Conservation (phyloP, 495 filamentous ascomycete species). For the Cercophora sp. region DNA sequence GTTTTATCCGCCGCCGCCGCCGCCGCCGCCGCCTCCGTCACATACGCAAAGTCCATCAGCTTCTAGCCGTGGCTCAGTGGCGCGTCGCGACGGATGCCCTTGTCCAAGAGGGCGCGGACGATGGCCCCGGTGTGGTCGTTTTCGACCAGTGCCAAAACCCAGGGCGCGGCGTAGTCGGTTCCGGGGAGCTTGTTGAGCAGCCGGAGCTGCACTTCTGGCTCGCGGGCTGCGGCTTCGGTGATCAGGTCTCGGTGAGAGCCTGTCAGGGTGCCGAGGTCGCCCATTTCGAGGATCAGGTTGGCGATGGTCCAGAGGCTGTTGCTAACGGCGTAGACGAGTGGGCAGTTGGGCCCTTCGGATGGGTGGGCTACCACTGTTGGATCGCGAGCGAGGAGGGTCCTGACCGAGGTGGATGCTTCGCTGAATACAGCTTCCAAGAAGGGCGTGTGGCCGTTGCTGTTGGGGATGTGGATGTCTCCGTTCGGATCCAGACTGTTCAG, state of each 20-base stretch:
- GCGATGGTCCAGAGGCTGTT: neutral
- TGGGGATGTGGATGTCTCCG: neutral
- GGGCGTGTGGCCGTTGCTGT: neutral
- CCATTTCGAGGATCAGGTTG: neutral
- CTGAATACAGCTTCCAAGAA: neutral
- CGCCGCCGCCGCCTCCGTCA: too few relatives aligned
- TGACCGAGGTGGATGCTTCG: neutral
- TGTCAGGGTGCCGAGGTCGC: neutral
- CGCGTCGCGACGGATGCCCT: neutral
- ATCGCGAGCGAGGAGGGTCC: neutral
- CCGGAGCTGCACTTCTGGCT: neutral
- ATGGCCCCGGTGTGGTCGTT: slow-evolving; percentile 2
- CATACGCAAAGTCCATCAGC: slow-evolving; percentile 7
- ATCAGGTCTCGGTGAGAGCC: neutral
- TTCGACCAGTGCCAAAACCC: neutral
- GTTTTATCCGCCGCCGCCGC: neutral
- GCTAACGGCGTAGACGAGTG: neutral
- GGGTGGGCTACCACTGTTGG: too few relatives aligned
- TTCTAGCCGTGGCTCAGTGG: slow-evolving; percentile 5
- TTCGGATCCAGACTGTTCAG: neutral
- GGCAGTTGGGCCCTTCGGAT: neutral
- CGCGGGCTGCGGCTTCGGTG: neutral
- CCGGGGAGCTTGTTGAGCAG: neutral
- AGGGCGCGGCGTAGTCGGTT: neutral
- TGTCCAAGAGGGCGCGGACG: neutral